A percentile compares a stretch with the other conserved stretches of the same genome.
Conservation (phyloP, 1,139 yeast genomes). For the Taphrina communis region DNA sequence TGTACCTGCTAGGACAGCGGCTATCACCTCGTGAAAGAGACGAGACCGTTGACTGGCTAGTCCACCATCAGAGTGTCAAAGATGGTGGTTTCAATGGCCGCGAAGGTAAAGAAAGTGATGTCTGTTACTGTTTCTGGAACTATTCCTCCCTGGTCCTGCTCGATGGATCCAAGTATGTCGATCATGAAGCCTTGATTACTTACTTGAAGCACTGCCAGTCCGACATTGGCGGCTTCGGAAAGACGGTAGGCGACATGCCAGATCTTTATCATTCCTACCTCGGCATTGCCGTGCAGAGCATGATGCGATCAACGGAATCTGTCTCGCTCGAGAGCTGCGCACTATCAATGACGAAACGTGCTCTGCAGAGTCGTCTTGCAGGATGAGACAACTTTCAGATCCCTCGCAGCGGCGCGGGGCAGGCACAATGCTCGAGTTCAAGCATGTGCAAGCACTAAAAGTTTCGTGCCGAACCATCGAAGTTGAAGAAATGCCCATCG, state of each 20-base stretch:
- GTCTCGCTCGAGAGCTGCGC: slow-evolving; percentile 7
- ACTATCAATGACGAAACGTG: slow-evolving; percentile 17
- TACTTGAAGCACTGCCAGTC: slow-evolving; percentile 70
- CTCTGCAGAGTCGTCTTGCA: background rate
- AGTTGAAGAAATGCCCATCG: background rate
- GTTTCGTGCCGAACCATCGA: background rate
- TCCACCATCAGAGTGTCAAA: slow-evolving; percentile 55
- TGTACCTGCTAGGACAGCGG: slow-evolving; percentile 56
- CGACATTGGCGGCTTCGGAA: slow-evolving; percentile 80
- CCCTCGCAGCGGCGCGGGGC: too few relatives aligned
- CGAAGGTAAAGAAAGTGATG: slow-evolving; percentile 80
- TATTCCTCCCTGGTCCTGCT: slow-evolving; percentile 64
- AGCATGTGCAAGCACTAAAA: background rate
- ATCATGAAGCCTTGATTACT: slow-evolving; percentile 53
- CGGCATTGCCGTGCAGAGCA: slow-evolving; percentile 52
- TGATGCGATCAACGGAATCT: background rate
- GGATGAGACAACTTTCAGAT: background rate
- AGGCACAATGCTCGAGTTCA: too few relatives aligned
- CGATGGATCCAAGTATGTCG: slow-evolving; percentile 51
- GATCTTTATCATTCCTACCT: slow-evolving; percentile 56
- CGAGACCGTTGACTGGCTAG: slow-evolving; percentile 63
- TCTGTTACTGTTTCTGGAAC: slow-evolving; percentile 94
- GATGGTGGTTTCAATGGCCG: slow-evolving; percentile 79
- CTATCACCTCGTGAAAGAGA: slow-evolving; percentile 43
- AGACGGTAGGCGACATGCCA: slow-evolving; percentile 66